These are phyloP conservation scores for Cercospora sp. DNA, from an alignment of 2,329 filamentous ascomycete genomes.

Conservation along the genomic window DNA sequence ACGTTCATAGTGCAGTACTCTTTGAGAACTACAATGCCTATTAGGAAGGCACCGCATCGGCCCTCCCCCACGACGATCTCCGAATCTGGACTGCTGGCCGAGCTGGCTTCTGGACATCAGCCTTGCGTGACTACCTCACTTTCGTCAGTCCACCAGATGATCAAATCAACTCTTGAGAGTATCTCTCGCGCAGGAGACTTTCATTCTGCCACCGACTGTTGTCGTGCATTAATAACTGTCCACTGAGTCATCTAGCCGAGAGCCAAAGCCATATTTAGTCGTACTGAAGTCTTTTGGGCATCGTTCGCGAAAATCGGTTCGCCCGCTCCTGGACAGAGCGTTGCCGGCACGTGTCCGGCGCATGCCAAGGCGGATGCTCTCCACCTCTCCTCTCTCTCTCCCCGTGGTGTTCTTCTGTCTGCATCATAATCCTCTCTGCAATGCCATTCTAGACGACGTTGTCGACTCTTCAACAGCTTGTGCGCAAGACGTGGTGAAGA, in stretches of 20 bases:
- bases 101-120: neutral
- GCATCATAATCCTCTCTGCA: neutral
- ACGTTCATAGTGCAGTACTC: neutral
- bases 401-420: neutral
- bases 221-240: neutral
- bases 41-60: neutral
- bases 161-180: neutral
- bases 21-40: neutral
- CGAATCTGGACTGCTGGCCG: neutral
- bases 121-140: neutral
- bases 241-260: neutral
- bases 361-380: neutral
- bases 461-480: neutral
- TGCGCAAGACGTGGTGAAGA: neutral
- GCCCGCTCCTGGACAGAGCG: conserved; percentile 52
- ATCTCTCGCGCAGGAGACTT: neutral
- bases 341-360: conserved; percentile 40
- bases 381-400: neutral
- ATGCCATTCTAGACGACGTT: neutral
- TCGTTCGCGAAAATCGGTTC: conserved; percentile 49
- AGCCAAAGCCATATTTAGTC: neutral
- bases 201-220: neutral
- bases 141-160: neutral
- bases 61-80: neutral
- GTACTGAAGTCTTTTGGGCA: neutral